phyloP scores from a whole-genome alignment of 352 stramenopile genomes.

The Globisporangium irregulare region DNA sequence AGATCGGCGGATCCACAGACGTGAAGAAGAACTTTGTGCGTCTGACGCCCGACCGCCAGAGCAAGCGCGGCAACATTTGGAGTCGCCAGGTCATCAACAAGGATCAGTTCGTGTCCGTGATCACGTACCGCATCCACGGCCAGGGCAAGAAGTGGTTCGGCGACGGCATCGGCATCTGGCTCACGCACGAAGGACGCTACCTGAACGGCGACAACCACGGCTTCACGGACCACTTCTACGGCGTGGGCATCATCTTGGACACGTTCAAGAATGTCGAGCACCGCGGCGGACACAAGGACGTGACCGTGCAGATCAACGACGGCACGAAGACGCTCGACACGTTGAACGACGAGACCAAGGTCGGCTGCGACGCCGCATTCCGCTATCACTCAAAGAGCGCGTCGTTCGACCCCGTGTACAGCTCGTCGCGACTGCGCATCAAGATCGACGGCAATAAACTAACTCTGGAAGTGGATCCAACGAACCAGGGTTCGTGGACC shows the following conservation, averaged over 20 bases:
- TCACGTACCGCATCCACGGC: constrained; percentile 76
- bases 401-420: constrained; percentile 71
- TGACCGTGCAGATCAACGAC: constrained; percentile 78
- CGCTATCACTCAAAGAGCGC: constrained; percentile 72
- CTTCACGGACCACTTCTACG: constrained; percentile 67
- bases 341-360: constrained; percentile 68
- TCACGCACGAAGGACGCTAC: constrained; percentile 55
- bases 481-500: constrained; percentile 49
- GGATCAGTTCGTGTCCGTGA: constrained; percentile 54
- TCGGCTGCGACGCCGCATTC: constrained; percentile 74
- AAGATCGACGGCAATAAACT: constrained; percentile 54
- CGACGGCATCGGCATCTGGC: constrained; percentile 72
- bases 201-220: constrained; percentile 71
- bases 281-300: constrained; percentile 74
- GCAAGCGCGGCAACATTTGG: constrained; percentile 77
- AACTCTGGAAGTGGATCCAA: constrained; percentile 62
- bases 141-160: constrained; percentile 79
- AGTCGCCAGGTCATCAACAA: constrained; percentile 39
- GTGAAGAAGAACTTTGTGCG: constrained; percentile 85
- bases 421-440: constrained; percentile 60
- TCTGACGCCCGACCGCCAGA: constrained; percentile 76
- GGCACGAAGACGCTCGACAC: constrained; percentile 64
- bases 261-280: constrained; percentile 83
- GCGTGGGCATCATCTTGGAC: constrained; percentile 72
- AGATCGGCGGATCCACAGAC: constrained; percentile 55